phyloP scores from a whole-genome alignment of 805 yeast species.

The Kodamaea sagamina region DNA sequence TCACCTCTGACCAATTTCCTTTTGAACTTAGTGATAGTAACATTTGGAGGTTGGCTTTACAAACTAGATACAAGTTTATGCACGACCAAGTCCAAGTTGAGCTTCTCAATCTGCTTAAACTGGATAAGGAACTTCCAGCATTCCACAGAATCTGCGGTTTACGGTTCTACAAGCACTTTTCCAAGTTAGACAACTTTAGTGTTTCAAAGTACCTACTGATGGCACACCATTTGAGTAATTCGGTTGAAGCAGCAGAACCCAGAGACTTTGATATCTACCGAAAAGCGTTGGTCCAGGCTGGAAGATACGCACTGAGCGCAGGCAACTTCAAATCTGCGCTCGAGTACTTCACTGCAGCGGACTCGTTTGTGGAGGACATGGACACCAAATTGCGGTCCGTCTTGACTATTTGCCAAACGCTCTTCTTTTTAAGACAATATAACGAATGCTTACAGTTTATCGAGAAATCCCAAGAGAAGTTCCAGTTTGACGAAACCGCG shows the following conservation, averaged over 20 bases:
- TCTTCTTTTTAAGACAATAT: slow-evolving; percentile 29
- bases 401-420: slow-evolving; percentile 36
- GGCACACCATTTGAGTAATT: slow-evolving; percentile 42
- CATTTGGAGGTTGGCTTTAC: slow-evolving; percentile 36
- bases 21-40: slow-evolving; percentile 31
- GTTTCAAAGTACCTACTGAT: slow-evolving; percentile 32
- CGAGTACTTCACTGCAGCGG: slow-evolving; percentile 40
- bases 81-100: slow-evolving; percentile 44
- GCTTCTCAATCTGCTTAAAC: slow-evolving; percentile 29
- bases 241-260: slow-evolving; percentile 32
- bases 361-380: slow-evolving; percentile 22
- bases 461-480: slow-evolving; percentile 28
- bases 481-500: slow-evolving; percentile 35
- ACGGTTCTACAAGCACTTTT: slow-evolving; percentile 31
- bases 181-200: slow-evolving; percentile 18
- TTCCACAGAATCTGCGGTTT: slow-evolving; percentile 46
- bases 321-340: slow-evolving; percentile 45
- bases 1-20: slow-evolving; percentile 28
- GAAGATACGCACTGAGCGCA: slow-evolving; percentile 44
- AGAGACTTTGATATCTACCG: slow-evolving; percentile 41
- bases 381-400: slow-evolving; percentile 26
- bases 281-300: slow-evolving; percentile 45
- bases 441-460: slow-evolving; percentile 39
- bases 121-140: slow-evolving; percentile 26
- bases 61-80: slow-evolving; percentile 38